phyloP scores from a whole-genome alignment of 495 filamentous ascomycete genomes.

The Cudoniella acicularis region DNA sequence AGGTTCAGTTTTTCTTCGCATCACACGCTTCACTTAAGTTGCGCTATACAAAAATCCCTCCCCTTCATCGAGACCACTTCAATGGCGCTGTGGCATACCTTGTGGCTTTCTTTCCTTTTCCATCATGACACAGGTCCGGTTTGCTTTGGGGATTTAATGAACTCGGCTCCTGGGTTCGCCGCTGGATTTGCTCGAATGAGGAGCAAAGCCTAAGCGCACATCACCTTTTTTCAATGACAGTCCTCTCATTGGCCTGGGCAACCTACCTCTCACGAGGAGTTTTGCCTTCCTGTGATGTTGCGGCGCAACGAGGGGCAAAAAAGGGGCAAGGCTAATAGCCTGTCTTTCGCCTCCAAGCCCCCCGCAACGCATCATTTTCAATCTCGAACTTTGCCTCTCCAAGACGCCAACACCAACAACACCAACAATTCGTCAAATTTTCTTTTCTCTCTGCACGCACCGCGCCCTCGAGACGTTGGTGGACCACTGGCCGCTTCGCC shows the following conservation, averaged over 20 bases:
- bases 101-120: too few relatives aligned
- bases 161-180: not conserved
- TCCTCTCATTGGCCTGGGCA: not conserved
- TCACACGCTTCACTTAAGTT: too few relatives aligned
- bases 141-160: too few relatives aligned
- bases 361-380: too few relatives aligned
- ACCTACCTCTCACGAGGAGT: not conserved
- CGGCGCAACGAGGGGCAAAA: not conserved
- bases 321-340: not conserved
- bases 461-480: not conserved
- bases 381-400: not conserved
- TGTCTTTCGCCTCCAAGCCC: not conserved
- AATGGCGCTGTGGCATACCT: too few relatives aligned
- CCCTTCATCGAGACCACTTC: too few relatives aligned
- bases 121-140: too few relatives aligned
- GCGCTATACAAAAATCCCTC: too few relatives aligned
- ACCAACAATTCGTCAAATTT: not conserved
- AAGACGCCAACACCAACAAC: not conserved
- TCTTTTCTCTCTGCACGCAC: not conserved
- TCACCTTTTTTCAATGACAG: not conserved
- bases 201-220: not conserved
- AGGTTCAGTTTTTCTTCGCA: too few relatives aligned
- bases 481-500: too few relatives aligned
- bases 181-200: not conserved
- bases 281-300: not conserved